Evolutionary conservation across 2,329 filamentous ascomycete species (phyloP).

Genomic region (Hymenoscyphus scutula): DNA sequence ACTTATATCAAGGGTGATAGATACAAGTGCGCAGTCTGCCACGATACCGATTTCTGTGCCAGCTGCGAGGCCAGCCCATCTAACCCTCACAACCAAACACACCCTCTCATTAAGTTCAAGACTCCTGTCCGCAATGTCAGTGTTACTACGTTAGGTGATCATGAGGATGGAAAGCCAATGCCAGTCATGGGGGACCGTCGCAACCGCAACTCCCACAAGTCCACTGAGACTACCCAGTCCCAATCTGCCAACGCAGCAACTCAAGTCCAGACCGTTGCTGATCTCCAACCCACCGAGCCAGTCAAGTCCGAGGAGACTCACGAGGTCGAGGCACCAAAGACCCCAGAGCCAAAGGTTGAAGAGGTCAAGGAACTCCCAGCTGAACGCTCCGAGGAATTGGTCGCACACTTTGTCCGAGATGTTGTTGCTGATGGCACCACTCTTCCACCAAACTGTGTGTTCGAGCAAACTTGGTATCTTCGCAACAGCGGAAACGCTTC

Average conservation of each 20-base stretch:
- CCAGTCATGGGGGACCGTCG: constrained; percentile 69
- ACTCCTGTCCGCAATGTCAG: constrained; percentile 85
- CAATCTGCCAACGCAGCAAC: constrained; percentile 52
- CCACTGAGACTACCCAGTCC: constrained; percentile 49
- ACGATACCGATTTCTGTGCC: constrained; percentile 93
- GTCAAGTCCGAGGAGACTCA: constrained; percentile 37
- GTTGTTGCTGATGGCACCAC: constrained; percentile 74
- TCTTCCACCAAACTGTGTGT: constrained; percentile 67
- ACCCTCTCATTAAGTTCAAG: constrained; percentile 96
- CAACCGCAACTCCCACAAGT: constrained; percentile 44
- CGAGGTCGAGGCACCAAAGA: constrained; percentile 31
- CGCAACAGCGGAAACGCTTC: constrained; percentile 74
- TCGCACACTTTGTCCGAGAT: constrained; percentile 74
- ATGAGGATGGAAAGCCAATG: constrained; percentile 62
- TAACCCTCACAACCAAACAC: constrained; percentile 89
- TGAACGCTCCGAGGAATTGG: constrained; percentile 42
- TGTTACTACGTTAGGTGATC: constrained; percentile 80
- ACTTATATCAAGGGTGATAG: constrained; percentile 82
- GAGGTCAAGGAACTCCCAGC: constrained; percentile 36
- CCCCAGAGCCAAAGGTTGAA: constrained; percentile 31
- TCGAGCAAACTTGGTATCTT: constrained; percentile 89
- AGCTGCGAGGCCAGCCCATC: constrained; percentile 85
- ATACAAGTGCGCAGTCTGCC: constrained; percentile 96
- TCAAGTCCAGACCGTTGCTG: constrained; percentile 70
- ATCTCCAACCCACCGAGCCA: constrained; percentile 62